Percentiles rank a stretch among this genome's conserved stretches.
phyloP scores from a whole-genome alignment of 2,329 filamentous ascomycete genomes.

The Fusarium mexicanum region DNA sequence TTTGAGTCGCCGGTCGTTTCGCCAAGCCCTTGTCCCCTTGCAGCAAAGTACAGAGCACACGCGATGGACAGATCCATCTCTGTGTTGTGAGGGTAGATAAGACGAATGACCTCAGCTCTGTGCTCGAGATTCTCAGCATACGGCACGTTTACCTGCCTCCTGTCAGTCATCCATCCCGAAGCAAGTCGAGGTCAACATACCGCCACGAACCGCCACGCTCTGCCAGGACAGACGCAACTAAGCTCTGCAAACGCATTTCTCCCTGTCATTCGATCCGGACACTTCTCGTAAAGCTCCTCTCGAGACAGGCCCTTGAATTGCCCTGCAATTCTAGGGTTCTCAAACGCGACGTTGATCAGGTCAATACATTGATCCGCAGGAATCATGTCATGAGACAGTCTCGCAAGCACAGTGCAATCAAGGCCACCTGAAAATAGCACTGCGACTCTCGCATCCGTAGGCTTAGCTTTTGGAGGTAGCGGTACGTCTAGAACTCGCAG shows the following conservation, averaged over 20 bases:
- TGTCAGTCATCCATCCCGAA: neutral
- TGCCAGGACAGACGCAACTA: slow-evolving; percentile 70
- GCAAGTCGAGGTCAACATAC: slow-evolving; percentile 51
- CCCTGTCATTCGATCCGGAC: slow-evolving; percentile 90
- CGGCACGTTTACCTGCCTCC: slow-evolving; percentile 75
- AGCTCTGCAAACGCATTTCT: slow-evolving; percentile 84
- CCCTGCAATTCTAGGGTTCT: slow-evolving; percentile 82
- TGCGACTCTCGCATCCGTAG: slow-evolving; percentile 67
- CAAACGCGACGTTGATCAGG: slow-evolving; percentile 94
- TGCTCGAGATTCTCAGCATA: slow-evolving; percentile 78
- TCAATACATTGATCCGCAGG: slow-evolving; percentile 77
- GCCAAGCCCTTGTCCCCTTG: slow-evolving; percentile 72
- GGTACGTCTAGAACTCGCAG: slow-evolving; percentile 74
- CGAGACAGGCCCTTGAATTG: slow-evolving; percentile 53
- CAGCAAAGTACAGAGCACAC: slow-evolving; percentile 92
- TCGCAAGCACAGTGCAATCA: slow-evolving; percentile 89
- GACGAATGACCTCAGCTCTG: slow-evolving; percentile 72
- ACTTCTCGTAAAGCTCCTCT: slow-evolving; percentile 74
- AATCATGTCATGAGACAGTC: slow-evolving; percentile 80
- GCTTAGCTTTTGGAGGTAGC: slow-evolving; percentile 55
- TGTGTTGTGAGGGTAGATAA: slow-evolving; percentile 94
- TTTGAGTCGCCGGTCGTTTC: slow-evolving; percentile 45
- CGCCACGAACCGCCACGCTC: slow-evolving; percentile 84
- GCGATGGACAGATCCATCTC: slow-evolving; percentile 99
- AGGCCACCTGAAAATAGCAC: slow-evolving; percentile 94